Evolutionary conservation across 2,329 filamentous ascomycete genomes (phyloP), one percentile per base, ranked within the genome.

Genomic region (Neonectria magnoliae): DNA sequence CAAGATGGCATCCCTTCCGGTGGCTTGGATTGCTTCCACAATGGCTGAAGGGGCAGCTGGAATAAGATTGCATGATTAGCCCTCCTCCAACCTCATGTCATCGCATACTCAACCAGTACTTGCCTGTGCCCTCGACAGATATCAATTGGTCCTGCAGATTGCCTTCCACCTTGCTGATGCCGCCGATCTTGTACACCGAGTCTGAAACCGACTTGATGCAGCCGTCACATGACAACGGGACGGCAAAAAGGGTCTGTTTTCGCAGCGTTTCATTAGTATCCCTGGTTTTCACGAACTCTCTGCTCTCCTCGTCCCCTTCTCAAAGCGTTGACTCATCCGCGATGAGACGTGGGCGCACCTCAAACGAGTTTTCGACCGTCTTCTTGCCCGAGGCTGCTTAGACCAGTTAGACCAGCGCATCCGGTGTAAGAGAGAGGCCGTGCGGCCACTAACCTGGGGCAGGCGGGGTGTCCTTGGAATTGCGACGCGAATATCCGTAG

Each of bases 1-100:
- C 62, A 99, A 82, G 75, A 99, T 98, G 50, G 95, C 95, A 87
- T 98, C 95, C 75, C 94, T 89, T 57, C 96, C 96, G 10, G 94
- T 98, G 48, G 87, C 85, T 82, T 98, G 92, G 68, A 98, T 97
- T 8, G 95, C 92, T 67, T 90, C 85, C 31, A 98, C 94, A 69
- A 98, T 97, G 50, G 91, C 88, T 57, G 94, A 98, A 16, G 96
- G 96, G 20, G 96, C 89, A 71, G 93, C 93, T 87, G 73, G 29
- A 27, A 65, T 41, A 38, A 58, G 51, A 16, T 18, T 42, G 51
- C 51, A 62, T 36, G 16, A 42, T 62, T 65, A 67, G 50, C 9
- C 18, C 22, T 16, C 52, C 44, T 41, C 31, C 38, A 65, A 54
- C 16, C 55, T 36, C 41, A 62, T 51, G 45, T 63, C 31, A 38